A percentile compares a stretch with the other conserved stretches of the same genome.
Evolutionary conservation across 306 rosid species (phyloP).

Genomic region (Cucumis hystrix): DNA sequence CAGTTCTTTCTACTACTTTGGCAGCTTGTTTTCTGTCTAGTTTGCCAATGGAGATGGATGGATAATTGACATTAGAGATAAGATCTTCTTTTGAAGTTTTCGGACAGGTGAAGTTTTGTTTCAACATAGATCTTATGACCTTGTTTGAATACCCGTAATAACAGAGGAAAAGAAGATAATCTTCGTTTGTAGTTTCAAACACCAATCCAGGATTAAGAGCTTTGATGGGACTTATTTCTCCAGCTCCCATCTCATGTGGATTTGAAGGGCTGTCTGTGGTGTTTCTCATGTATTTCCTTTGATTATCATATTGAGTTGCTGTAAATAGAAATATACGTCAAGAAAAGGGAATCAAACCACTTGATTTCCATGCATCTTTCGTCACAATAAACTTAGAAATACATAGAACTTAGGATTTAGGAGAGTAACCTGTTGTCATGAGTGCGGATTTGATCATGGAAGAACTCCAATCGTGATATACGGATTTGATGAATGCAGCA

Average conservation of each 20-base stretch:
- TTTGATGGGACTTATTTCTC: conserved; percentile 63
- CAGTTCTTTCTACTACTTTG: conserved; percentile 44
- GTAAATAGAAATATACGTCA: conserved; percentile 8
- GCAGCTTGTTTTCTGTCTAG: conserved; percentile 30
- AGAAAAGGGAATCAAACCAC: not conserved
- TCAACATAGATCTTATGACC: conserved; percentile 43
- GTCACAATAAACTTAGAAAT: not conserved
- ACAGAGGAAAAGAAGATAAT: conserved; percentile 69
- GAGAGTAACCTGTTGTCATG: conserved; percentile 71
- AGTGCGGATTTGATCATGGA: conserved; percentile 88
- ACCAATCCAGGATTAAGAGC: conserved; percentile 86
- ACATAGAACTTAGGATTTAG: not conserved
- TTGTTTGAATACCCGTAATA: conserved; percentile 52
- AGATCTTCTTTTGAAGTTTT: conserved; percentile 47
- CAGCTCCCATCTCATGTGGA: conserved; percentile 79
- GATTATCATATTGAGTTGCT: conserved; percentile 58
- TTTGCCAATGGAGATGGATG: conserved; percentile 59
- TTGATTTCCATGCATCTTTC: not conserved
- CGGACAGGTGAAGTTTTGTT: conserved; percentile 53
- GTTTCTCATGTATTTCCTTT: conserved; percentile 58
- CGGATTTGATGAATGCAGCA: conserved; percentile 66
- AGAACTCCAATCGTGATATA: conserved; percentile 51
- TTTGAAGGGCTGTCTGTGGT: conserved; percentile 39
- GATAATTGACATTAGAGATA: conserved; percentile 66
- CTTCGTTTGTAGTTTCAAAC: conserved; percentile 38